A percentile compares a stretch with the other conserved stretches of the same genome.
Evolutionary conservation across 225 moss, liverwort and hornwort genomes (phyloP).

Genomic region (Takakia lepidozioides): DNA sequence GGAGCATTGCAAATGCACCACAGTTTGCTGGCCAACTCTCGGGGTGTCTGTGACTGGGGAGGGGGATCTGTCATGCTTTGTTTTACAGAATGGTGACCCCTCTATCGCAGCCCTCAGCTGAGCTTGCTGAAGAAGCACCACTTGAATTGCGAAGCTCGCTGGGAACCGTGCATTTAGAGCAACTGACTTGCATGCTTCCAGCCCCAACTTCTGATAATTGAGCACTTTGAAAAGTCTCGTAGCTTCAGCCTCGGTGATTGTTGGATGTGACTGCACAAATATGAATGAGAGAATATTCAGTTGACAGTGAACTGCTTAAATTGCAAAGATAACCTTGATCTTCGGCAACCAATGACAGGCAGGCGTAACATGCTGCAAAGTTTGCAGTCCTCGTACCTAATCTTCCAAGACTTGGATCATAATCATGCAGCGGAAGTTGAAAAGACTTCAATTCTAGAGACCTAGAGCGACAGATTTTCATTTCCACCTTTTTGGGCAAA

Average conservation of each 20-base stretch:
- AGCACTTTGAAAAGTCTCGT: conserved; percentile 71
- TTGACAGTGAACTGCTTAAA: neutral
- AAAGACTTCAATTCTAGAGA: too few relatives aligned
- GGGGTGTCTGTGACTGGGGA: conserved; percentile 28
- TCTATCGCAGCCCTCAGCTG: too few relatives aligned
- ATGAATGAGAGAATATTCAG: neutral
- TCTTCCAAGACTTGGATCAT: too few relatives aligned
- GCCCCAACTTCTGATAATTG: conserved; percentile 72
- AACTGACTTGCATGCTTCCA: conserved; percentile 67
- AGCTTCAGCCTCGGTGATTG: conserved; percentile 60
- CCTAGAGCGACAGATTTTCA: too few relatives aligned
- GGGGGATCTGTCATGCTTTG: conserved; percentile 13
- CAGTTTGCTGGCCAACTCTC: conserved; percentile 60
- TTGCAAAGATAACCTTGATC: too few relatives aligned
- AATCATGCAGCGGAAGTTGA: too few relatives aligned
- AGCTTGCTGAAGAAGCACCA: conserved; percentile 62
- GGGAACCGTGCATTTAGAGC: conserved; percentile 77
- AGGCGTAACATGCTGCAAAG: too few relatives aligned
- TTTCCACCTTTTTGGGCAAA: too few relatives aligned
- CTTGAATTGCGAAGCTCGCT: conserved; percentile 78
- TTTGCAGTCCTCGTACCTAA: too few relatives aligned
- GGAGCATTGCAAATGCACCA: conserved; percentile 74
- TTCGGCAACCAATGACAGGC: too few relatives aligned
- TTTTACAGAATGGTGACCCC: too few relatives aligned
- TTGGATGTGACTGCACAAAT: conserved; percentile 64